Conservation (phyloP, 306 rosid species). For the Acacia acuminata region DNA sequence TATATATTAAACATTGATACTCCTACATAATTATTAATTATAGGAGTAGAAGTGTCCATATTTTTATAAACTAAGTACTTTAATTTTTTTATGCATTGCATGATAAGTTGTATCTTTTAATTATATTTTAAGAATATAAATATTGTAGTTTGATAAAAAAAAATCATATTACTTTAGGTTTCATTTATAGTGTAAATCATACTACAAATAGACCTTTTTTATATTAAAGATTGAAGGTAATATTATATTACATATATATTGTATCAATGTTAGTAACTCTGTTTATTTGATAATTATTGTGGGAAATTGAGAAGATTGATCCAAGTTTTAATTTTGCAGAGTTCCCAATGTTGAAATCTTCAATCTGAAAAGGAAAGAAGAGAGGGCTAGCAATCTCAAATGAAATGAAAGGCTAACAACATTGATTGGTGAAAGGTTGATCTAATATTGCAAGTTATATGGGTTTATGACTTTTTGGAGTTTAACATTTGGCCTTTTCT, state of each 20-base stretch:
- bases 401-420: constrained; percentile 2
- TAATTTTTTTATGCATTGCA: no score
- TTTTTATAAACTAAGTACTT: no score
- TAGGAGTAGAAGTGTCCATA: no score
- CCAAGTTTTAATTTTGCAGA: neutral
- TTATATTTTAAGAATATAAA: no score
- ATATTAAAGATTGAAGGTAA: no score
- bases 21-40: no score
- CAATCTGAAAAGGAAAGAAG: neutral
- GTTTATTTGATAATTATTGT: neutral
- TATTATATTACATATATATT: no score
- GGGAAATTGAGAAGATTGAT: neutral
- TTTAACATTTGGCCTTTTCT: neutral
- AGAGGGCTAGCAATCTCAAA: neutral
- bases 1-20: no score
- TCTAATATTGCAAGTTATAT: neutral
- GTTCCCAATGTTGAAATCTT: neutral
- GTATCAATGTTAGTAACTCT: neutral
- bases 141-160: no score
- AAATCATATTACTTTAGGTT: no score
- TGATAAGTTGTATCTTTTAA: neutral
- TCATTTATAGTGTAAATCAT: no score
- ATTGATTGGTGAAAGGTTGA: neutral
- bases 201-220: no score
- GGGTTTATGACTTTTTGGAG: neutral